Conservation (phyloP, 148 eudicot species). For the Selenicereus undatus region DNA sequence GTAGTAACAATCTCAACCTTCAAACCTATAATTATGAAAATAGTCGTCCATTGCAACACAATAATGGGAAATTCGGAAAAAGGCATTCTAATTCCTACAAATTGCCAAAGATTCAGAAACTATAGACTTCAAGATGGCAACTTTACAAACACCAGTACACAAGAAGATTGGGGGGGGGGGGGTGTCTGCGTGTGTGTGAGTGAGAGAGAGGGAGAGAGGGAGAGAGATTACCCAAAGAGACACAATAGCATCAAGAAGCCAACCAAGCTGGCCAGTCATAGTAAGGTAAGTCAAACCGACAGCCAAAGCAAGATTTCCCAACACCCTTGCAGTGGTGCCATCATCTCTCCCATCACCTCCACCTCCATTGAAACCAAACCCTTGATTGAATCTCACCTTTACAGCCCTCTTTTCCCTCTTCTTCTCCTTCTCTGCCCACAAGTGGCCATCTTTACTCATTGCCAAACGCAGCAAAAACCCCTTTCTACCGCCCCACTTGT, state of each 20-base stretch:
- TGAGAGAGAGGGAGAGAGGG: constrained; percentile 13
- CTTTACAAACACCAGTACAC: background rate
- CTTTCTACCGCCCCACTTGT: constrained; percentile 20
- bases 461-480: constrained; percentile 30
- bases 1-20: background rate
- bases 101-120: background rate
- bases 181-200: background rate
- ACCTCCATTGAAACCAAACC: constrained; percentile 53
- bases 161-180: background rate
- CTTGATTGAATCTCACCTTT: constrained; percentile 44
- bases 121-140: background rate
- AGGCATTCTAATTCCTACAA: background rate
- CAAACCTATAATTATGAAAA: too few species aligned
- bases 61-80: background rate
- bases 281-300: constrained; percentile 76
- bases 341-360: constrained; percentile 47
- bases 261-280: constrained; percentile 87
- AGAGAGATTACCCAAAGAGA: constrained; percentile 73
- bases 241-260: constrained; percentile 85
- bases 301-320: constrained; percentile 82
- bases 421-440: constrained; percentile 22
- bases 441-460: constrained; percentile 39
- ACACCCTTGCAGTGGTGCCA: constrained; percentile 42
- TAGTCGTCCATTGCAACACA: too few species aligned
- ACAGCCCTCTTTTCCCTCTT: constrained; percentile 49